Base-by-base conservation (phyloP, 2,329 filamentous ascomycete species). In the Pseudogymnoascus sp. region DNA sequence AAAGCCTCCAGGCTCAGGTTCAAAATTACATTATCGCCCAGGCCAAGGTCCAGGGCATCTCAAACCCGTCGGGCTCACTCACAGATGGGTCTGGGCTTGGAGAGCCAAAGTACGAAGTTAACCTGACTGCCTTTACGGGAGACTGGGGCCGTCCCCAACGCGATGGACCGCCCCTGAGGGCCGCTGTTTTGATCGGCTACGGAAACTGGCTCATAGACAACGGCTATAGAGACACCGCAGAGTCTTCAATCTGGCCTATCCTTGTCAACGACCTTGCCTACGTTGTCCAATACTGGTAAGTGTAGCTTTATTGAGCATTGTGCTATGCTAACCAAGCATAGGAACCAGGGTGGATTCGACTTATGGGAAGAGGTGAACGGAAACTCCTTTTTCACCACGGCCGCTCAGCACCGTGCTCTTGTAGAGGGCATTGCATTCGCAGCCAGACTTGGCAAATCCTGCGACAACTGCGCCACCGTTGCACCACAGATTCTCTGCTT, bases 291-390 rank as follows among this genome's bases (percentile, higher is more conserved):
- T 90, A 90, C 76, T 90, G 87, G 84, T 71, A 65, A 63, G 67
- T 15, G 15, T 62, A 2, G n/a, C 15, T 21, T 51, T 7, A n/a
- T 35, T 10, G 7, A 38, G 27, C 58, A 12, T 21, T 29, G 36
- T 7, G 61, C 31, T 60, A 63, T 35, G 63, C 44, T 36, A 39
- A 62, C 7, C 10, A 12, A 35, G 5, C 36, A 58, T 17, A 72
- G 71, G 71, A 84, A 81, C 64, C 74, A 80, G 63, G 80, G 79
- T 5, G 80, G 80, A 0, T 94, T 85, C 69, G 91, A 95, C 72
- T 80, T 95, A 2, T 94, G 91, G 91, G 91, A 94, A 72, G 91
- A 94, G 72, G 84, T 92, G 12, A 77, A 79, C 25, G 88, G 89
- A 41, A 86, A 84, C 21, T 92, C 89, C 0, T 94, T 92, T 78